Base-by-base conservation (phyloP, 2,329 filamentous ascomycete species). In the Alternaria alternata region DNA sequence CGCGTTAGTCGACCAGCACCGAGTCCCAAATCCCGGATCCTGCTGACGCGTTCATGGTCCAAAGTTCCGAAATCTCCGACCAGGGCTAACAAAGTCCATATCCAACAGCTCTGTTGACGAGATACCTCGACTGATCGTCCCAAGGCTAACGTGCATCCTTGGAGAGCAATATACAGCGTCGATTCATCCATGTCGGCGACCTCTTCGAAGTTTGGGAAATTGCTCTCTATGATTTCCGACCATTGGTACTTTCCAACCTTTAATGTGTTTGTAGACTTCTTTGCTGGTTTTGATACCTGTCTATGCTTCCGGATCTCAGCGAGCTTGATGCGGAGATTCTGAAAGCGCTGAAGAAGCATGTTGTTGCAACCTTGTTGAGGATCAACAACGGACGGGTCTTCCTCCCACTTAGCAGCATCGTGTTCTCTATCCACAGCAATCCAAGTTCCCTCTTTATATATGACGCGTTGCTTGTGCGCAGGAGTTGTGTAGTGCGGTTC, bases 371-470 rank as follows among this genome's bases (percentile, higher is more conserved):
- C 85, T 26, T 88, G 81, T 75, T 88, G 87, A 0, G 91, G 85
- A 56, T 67, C 53, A 8, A 62, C 51, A 12, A 69, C 61, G 39
- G 51, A 32, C 9, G 47, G 28, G 34, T 41, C 46, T n/a, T 59
- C 52, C 12, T 63, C 60, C 36, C 57, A 49, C 7, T 64, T 32
- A 12, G 46, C 28, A 7, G 34, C 42, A n/a, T 54, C 34, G 39
- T 55, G 32, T 30, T 52, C 52, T 16, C 75, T 67, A 12, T 83
- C 79, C 0, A 87, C 84, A 3, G 85, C 82, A 24, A 90, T 87
- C 75, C 93, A 97, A 38, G 92, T 91, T 49, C 93, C 93, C 67
- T 96, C 91, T 16, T 88, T 82, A 75, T 92, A 95, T 72, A 87
- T 89, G 11, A 90, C 91, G 56, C 85, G 80, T 22, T 83, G 80